Conservation (phyloP, 257 asterid species). For the Jaltomata sinuosa region DNA sequence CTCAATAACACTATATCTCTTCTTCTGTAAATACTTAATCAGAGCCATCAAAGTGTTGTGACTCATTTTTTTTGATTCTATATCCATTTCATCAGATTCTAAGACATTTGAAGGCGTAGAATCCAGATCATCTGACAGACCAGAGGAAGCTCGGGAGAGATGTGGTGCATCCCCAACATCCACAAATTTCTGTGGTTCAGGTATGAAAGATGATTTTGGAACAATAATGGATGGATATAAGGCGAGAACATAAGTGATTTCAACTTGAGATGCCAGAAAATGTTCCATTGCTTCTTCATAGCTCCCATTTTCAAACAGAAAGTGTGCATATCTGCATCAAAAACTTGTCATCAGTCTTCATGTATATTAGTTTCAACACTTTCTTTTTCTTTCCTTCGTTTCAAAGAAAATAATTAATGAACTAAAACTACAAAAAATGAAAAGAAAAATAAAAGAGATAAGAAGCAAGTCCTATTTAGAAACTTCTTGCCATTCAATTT, state of each 20-base stretch:
- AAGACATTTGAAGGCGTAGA: constrained; percentile 36
- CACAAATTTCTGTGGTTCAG: constrained; percentile 67
- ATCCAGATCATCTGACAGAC: constrained; percentile 84
- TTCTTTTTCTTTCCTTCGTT: background rate
- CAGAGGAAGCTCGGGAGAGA: constrained; percentile 87
- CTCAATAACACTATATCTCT: constrained; percentile 66
- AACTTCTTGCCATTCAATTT: background rate
- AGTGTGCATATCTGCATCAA: constrained; percentile 77
- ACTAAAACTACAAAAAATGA: background rate
- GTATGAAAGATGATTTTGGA: constrained; percentile 74
- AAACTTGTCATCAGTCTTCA: constrained; percentile 5
- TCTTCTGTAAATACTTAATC: constrained; percentile 84
- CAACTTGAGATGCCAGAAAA: constrained; percentile 91
- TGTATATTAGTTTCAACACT: background rate
- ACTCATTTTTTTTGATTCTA: constrained; percentile 83
- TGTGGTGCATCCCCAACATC: constrained; percentile 52
- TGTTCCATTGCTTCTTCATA: constrained; percentile 99
- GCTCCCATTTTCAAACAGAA: constrained; percentile 82
- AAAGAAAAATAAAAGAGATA: background rate
- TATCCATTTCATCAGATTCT: constrained; percentile 69
- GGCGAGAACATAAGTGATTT: constrained; percentile 73
- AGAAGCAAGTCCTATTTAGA: background rate
- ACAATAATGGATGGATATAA: constrained; percentile 76
- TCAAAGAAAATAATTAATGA: background rate
- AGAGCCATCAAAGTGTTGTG: constrained; percentile 98